Evolutionary conservation across 2,329 filamentous ascomycete genomes (phyloP), one percentile per base, ranked within the genome.

Genomic region (Cercospora zeina): DNA sequence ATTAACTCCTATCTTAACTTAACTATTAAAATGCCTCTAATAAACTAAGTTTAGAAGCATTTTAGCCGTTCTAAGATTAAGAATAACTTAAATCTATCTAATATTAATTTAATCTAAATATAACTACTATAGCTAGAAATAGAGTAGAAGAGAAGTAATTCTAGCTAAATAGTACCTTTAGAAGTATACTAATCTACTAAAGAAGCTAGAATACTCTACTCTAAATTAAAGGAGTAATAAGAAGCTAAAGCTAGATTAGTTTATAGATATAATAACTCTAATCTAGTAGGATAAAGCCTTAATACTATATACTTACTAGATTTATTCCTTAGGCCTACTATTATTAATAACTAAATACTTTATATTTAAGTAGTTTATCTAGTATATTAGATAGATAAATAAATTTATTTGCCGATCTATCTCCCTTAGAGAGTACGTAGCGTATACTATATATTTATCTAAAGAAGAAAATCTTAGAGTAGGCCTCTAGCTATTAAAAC

Each of bases 1-100:
- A 19, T 27, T 10, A 13, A 27, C 8, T 3, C 4, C n/a, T 36
- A 3, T 19, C n/a, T 47, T 47, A 11, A 19, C 16, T 19, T 36
- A 34, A 4, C 51, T 36, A 50, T 30, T n/a, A 14, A 24, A 50
- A 50, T 50, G 21, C 47, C 21, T 50, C 47, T n/a, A 50, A 10
- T n/a, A 21, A 27, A 30, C 47, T 10, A 24, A 10, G 27, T 30
- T 30, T 50, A 30, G 47, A 30, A 27, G 27, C 27, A 50, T 30
- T 50, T 50, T 50, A 50, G 47, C 14, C 47, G 47, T 24, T 50
- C 47, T 50, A n/a, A 50, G 47, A 27, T 30, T 50, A 50, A 30
- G 27, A 30, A n/a, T 11, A 16, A 13, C 21, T 50, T 30, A 30
- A 24, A 50, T 9, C 21, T 50, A 9, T 21, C 21, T 50, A 27